Percentiles rank a stretch among this genome's conserved stretches.
phyloP scores from a whole-genome alignment of 129 eudicot species.

The Silybum marianum region DNA sequence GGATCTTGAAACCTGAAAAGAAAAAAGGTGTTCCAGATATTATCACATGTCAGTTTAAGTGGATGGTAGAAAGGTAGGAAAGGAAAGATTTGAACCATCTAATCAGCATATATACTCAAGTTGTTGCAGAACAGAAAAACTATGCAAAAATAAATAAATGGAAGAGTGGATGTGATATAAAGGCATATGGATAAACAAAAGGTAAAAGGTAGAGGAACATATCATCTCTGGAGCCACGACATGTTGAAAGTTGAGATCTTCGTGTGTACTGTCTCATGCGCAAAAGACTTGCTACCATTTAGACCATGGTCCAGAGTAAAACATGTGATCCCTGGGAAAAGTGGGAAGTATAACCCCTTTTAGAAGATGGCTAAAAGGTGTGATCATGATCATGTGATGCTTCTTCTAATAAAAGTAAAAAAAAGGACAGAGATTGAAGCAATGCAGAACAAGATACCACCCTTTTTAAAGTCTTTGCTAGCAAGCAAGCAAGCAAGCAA shows the following conservation, averaged over 20 bases:
- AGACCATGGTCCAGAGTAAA: slow-evolving; percentile 45
- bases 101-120: slow-evolving; percentile 14
- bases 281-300: slow-evolving; percentile 27
- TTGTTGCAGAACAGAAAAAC: not conserved
- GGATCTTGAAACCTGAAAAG: slow-evolving; percentile 75
- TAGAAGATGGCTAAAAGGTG: slow-evolving; percentile 21
- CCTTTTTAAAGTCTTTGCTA: not conserved
- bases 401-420: slow-evolving; percentile 19
- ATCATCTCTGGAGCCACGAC: slow-evolving; percentile 39
- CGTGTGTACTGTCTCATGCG: slow-evolving; percentile 41
- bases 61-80: slow-evolving; percentile 3
- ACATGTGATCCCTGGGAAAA: slow-evolving; percentile 55
- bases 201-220: not conserved
- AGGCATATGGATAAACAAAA: slow-evolving; percentile 22
- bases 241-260: slow-evolving; percentile 32
- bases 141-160: not conserved
- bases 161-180: slow-evolving; percentile 7
- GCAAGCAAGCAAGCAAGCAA: not conserved
- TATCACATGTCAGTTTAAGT: not conserved
- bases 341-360: slow-evolving; percentile 30
- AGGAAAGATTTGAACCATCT: slow-evolving; percentile 6
- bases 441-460: slow-evolving; percentile 21
- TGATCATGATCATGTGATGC: slow-evolving; percentile 25
- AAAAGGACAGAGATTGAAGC: slow-evolving; percentile 14
- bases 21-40: not conserved